Evolutionary conservation across 768 basidiomycete species (phyloP), one percentile per base, ranked within the genome.

Genomic region (Mycena alexandri): DNA sequence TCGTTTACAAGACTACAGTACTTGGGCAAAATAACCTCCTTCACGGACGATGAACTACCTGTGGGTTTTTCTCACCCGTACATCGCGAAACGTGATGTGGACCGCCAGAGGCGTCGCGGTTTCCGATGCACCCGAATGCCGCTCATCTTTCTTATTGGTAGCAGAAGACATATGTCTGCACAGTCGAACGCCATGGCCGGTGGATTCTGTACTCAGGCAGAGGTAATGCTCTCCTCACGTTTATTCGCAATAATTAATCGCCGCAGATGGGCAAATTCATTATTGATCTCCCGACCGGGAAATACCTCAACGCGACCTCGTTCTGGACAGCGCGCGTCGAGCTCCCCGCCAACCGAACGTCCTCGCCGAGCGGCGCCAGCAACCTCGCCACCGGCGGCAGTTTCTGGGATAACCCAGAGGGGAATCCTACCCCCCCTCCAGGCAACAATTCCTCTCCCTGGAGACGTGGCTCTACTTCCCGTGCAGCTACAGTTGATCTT

Each of bases 141-240:
- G 34, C 63, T 69, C 52, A 71, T 60, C 65, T 55, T 51, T 69
- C 19, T 29, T 68, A 64, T 75, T 72, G 34, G 33, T 55, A 85
- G 81, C 88, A 98, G 95, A 94, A 92, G 81, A 93, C 93, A 24
- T 99, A 95, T 73, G 87, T 99, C 33, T 99, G 98, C 80, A 99
- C 97, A n/a, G 2, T 87, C 93, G 2, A 89, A 85, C 64, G 92
- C 94, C 22, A 85, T 95, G 44, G 82, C 85, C 16, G 84, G 86
- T 2, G 90, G 92, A 1, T 86, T 92, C 56, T 99, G 98, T 73
- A 80, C 81, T 19, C 75, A 78, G 38, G 83, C 85, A 21, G 81
- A 94, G 51, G 64, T 60, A n/a, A 12, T 10, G 10, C 13, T 11
- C 24, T 52, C 13, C 25, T 25, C 29, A 9, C 41, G 17, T 29